These are phyloP conservation scores for Cichorium intybus DNA, from an alignment of 140 eudicot species.

Conservation along the genomic window DNA sequence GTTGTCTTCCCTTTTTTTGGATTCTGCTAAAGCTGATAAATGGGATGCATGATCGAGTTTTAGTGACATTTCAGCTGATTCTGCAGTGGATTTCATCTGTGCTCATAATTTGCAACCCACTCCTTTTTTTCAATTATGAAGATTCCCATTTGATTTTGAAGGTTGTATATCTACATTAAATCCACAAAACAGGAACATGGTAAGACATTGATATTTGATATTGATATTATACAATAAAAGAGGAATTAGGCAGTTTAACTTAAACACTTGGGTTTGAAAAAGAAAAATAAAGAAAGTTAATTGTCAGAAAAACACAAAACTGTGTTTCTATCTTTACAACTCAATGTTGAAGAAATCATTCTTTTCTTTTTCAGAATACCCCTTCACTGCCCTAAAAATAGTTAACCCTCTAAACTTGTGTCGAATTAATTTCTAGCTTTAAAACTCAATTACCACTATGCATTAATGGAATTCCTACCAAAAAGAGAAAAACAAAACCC, in stretches of 20 bases:
- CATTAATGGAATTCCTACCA: slow-evolving; percentile 5
- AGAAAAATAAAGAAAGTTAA: not conserved
- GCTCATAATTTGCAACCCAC: slow-evolving; percentile 76
- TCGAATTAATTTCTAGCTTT: not conserved
- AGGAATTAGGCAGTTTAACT: not conserved
- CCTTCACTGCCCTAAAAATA: not conserved
- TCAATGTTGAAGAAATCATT: not conserved
- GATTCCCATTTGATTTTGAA: slow-evolving; percentile 89
- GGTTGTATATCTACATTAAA: slow-evolving; percentile 60
- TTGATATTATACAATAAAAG: slow-evolving; percentile 3
- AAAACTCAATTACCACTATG: slow-evolving; percentile 4
- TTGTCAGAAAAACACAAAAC: not conserved
- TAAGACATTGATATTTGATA: not conserved
- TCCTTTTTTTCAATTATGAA: slow-evolving; percentile 79
- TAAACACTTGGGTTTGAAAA: slow-evolving; percentile 1
- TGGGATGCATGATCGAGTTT: too few species aligned
- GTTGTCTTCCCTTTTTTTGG: too few species aligned
- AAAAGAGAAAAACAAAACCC: not conserved
- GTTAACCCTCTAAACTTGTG: not conserved
- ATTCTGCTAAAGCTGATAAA: too few species aligned
- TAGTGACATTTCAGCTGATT: too few species aligned
- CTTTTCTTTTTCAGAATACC: not conserved
- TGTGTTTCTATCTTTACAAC: not conserved
- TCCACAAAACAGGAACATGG: not conserved
- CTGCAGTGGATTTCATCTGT: slow-evolving; percentile 51